Evolutionary conservation across 345 rosid genomes (phyloP), one percentile per base, ranked within the genome.

Genomic region (Passiflora organensis): DNA sequence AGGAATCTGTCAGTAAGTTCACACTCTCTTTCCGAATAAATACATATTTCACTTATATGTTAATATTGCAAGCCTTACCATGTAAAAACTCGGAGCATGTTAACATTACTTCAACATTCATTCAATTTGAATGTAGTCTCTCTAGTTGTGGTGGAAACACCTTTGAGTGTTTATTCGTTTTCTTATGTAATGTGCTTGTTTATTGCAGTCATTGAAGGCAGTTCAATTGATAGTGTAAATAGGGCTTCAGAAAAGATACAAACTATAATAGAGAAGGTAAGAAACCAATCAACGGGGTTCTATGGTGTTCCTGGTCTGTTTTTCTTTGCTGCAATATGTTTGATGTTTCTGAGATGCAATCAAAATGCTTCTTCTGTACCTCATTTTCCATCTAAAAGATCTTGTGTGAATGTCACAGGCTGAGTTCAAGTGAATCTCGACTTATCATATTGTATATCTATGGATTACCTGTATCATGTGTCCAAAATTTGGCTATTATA

Each of bases 191-290:
- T 45, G 2, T 60, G 39, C n/a, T 60, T 65, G 13, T 64, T 12
- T 43, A 23, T 44, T 67, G 68, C 81, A 93, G 99, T 52, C 53
- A 76, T 93, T 67, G 82, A 86, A 82, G 97, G 95, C 51, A 43
- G 20, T 55, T 93, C 97, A n/a, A 54, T 46, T 59, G 89, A 80
- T 53, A 66, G 62, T 69, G 69, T 93, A 34, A 70, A 76, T 22
- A 73, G 63, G 73, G 95, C 99, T 65, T 81, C 86, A 44, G 71
- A 84, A 62, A 82, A 60, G 74, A 76, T 89, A 68, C 71, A 66
- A 8, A 53, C 65, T 36, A 60, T 86, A 51, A 61, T 93, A 39
- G 77, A 85, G 28, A 84, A 86, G 96, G 99, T 84, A 39, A 43
- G 65, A 73, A 50, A 32, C 59, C 51, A 10, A n/a, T 48, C 53